Conservation (phyloP, 805 yeast species). For the Barnettozyma populi region DNA sequence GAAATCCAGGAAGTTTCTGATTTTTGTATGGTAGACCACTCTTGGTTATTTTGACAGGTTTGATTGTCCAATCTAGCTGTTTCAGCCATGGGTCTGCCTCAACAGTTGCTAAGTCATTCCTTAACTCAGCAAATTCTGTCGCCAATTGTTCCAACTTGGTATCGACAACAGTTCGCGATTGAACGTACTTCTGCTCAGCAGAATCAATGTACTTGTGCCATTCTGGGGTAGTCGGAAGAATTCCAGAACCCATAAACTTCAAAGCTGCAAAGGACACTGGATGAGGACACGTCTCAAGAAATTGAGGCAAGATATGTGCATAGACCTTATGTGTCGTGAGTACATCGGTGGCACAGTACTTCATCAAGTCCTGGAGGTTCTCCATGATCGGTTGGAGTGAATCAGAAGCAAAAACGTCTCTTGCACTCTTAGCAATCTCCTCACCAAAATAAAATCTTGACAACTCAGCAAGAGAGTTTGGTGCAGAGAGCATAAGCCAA, state of each 20-base stretch:
- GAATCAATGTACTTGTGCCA: constrained; percentile 72
- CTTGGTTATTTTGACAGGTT: constrained; percentile 56
- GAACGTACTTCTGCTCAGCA: constrained; percentile 64
- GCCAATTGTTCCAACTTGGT: constrained; percentile 55
- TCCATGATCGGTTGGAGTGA: constrained; percentile 49
- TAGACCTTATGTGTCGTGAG: constrained; percentile 67
- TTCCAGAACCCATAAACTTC: constrained; percentile 62
- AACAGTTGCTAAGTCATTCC: constrained; percentile 37
- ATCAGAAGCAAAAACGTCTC: constrained; percentile 58
- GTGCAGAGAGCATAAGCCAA: constrained; percentile 74
- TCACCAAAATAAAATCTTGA: constrained; percentile 73
- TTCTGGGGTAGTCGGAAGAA: constrained; percentile 66
- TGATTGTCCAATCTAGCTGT: constrained; percentile 83
- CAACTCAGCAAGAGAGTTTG: constrained; percentile 76
- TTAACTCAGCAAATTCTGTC: constrained; percentile 45
- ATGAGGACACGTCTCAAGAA: constrained; percentile 70
- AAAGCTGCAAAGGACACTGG: constrained; percentile 92
- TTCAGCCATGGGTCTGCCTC: constrained; percentile 79
- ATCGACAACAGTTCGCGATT: constrained; percentile 51
- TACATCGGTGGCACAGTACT: constrained; percentile 86
- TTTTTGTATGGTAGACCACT: constrained; percentile 62
- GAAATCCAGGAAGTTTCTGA: constrained; percentile 84
- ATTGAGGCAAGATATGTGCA: constrained; percentile 62
- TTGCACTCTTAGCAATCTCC: constrained; percentile 54
- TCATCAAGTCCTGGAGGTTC: constrained; percentile 56